Conservation (phyloP, 495 filamentous ascomycete genomes). For the Penicillium flavigenum region DNA sequence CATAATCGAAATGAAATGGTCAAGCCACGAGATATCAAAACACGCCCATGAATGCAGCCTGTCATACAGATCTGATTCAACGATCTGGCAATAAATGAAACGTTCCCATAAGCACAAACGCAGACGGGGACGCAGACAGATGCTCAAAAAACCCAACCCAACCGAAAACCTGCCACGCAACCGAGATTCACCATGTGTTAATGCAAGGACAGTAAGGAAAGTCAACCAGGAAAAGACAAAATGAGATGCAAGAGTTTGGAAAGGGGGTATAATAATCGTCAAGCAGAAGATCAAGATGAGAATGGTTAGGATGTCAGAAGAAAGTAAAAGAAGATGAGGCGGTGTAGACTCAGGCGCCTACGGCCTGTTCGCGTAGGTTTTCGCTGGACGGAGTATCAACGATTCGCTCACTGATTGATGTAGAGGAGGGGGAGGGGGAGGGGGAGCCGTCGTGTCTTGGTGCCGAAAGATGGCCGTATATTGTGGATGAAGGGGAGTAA, state of each 20-base stretch:
- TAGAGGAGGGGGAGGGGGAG: conserved; percentile 24
- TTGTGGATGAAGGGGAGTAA: conserved; percentile 5
- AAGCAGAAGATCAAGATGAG: conserved; percentile 25
- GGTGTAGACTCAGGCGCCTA: conserved; percentile 25
- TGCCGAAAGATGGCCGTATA: conserved; percentile 18
- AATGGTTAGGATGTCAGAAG: conserved; percentile 24
- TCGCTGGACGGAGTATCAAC: conserved; percentile 28
- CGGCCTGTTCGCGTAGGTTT: conserved; percentile 32
- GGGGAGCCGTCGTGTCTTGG: conserved; percentile 16
- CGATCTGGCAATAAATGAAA: not conserved
- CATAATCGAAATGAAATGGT: not conserved
- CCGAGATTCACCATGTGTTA: conserved; percentile 11
- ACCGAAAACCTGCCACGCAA: conserved; percentile 9
- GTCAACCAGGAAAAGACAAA: conserved; percentile 8
- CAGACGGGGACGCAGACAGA: conserved; percentile 2
- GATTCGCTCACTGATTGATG: conserved; percentile 22
- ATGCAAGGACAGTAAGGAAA: conserved; percentile 18
- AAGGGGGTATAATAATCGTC: conserved; percentile 34
- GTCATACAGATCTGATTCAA: not conserved
- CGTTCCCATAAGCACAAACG: not conserved
- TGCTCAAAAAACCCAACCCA: conserved; percentile 9
- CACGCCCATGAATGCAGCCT: conserved; percentile 2
- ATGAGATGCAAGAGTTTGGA: conserved; percentile 6
- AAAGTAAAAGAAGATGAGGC: conserved; percentile 1
- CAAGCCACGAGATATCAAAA: not conserved